Evolutionary conservation across 2,329 filamentous ascomycete genomes (phyloP), one percentile per base, ranked within the genome.

Genomic region (Aspergillus ochraceoroseus): DNA sequence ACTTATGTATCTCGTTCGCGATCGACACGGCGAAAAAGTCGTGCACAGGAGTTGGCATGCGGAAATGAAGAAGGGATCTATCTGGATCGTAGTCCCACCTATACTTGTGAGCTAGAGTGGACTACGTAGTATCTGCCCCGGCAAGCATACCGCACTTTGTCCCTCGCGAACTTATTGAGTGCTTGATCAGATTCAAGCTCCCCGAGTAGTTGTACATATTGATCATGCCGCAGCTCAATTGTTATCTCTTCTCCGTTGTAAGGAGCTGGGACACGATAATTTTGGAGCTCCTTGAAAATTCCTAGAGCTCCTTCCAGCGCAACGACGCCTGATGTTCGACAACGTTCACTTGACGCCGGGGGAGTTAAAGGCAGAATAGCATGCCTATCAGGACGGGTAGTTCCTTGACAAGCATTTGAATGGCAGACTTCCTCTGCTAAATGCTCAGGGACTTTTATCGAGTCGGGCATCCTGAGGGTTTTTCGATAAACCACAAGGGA

Each of bases 31-130:
- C 37, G 22, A 40, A 40, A 27, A 40, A 27, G 33, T 32, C 30
- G 29, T 40, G 37, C 8, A 40, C 29, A 13, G 37, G 37, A 14
- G 37, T 33, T n/a, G 37, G 37, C 37, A 33, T 40, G 20, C 37
- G 37, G 14, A 40, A 9, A 33, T 32, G 6, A 8, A 40, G 37
- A 11, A 12, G 29, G 22, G 9, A 18, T 19, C 20, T n/a, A 15
- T 33, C 20, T 33, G 37, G 12, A 12, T 40, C 22, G 29, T 27
- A 40, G 20, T 40, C 37, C 37, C 37, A 40, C 12, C 28, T 32
- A 18, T 23, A 23, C 14, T n/a, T 20, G 13, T 33, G 27, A 40
- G 30, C 30, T 18, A 26, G 11, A 23, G 6, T 19, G 13, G 25
- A 19, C 36, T 31, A 26, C 25, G 26, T 11, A 39, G 36, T 28